Evolutionary conservation across 192 early-diverging fungal genomes (phyloP).

Genomic region (Coemansia sp.): DNA sequence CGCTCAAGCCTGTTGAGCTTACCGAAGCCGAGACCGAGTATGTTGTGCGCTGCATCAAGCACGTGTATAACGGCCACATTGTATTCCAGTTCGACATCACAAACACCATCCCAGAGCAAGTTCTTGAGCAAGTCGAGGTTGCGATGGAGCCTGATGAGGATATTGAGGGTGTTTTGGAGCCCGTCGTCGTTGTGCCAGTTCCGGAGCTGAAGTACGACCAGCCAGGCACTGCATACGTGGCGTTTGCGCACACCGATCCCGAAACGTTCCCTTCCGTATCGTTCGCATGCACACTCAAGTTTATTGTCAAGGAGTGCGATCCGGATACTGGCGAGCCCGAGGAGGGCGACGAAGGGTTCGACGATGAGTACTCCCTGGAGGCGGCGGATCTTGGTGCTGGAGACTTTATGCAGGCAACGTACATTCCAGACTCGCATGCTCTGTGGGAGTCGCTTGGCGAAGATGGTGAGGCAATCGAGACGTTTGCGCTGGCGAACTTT

Average conservation of each 20-base stretch:
- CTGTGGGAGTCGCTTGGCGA: constrained; percentile 78
- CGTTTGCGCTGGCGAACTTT: constrained; percentile 80
- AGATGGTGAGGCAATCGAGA: constrained; percentile 79
- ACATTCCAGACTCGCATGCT: constrained; percentile 72
- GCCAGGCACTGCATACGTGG: constrained; percentile 82
- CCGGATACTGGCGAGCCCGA: constrained; percentile 83
- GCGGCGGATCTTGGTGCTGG: constrained; percentile 78
- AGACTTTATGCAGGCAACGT: constrained; percentile 90
- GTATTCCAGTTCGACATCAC: constrained; percentile 96
- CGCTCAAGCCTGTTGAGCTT: constrained; percentile 67
- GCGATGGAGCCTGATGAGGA: constrained; percentile 75
- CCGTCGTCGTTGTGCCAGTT: constrained; percentile 73
- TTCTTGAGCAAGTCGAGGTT: constrained; percentile 88
- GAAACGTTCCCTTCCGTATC: constrained; percentile 43
- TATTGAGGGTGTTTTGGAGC: constrained; percentile 58
- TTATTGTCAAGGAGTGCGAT: constrained; percentile 94
- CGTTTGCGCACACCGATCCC: constrained; percentile 66
- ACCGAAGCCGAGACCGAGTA: constrained; percentile 98
- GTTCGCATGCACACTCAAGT: constrained; percentile 86
- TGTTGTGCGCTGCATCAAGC: constrained; percentile 87
- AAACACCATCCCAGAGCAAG: constrained; percentile 92
- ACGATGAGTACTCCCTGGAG: constrained; percentile 93
- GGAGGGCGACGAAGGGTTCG: constrained; percentile 86
- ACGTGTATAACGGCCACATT: constrained; percentile 85
- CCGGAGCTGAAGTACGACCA: constrained; percentile 73